These are phyloP conservation scores for Chalciporus sp. DNA, from an alignment of 1,284 basidiomycete genomes.

Conservation along the genomic window DNA sequence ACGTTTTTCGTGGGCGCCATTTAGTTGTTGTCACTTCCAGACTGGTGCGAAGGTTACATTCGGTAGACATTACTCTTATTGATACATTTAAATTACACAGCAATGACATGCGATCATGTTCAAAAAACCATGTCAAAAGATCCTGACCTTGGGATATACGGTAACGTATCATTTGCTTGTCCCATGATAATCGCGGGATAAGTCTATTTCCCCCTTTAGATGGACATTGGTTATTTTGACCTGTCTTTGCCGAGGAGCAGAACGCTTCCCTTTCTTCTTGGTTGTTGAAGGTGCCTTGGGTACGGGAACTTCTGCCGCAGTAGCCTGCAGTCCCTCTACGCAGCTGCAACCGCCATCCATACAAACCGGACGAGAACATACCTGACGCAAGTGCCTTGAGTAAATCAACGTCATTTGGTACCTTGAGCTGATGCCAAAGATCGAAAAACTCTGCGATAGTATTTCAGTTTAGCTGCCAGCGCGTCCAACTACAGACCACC, in stretches of 20 bases:
- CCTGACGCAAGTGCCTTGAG: slow-evolving; percentile 73
- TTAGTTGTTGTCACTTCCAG: neutral
- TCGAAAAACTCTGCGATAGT: slow-evolving; percentile 73
- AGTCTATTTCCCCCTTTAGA: slow-evolving; percentile 80
- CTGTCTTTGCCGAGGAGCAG: slow-evolving; percentile 72
- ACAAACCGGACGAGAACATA: slow-evolving; percentile 29
- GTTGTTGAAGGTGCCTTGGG: slow-evolving; percentile 51
- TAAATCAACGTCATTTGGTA: slow-evolving; percentile 84
- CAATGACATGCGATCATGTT: neutral
- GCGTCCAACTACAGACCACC: slow-evolving; percentile 19
- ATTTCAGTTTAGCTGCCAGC: slow-evolving; percentile 5
- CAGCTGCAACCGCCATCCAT: slow-evolving; percentile 2
- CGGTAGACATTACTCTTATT: neutral
- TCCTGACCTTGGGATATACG: neutral
- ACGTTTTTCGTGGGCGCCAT: neutral
- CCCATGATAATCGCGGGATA: slow-evolving; percentile 69
- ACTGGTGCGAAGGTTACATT: neutral
- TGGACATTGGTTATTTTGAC: slow-evolving; percentile 88
- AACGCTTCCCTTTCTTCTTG: slow-evolving; percentile 85
- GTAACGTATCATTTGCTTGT: slow-evolving; percentile 18
- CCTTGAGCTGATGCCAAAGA: slow-evolving; percentile 82
- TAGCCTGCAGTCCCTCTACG: slow-evolving; percentile 76
- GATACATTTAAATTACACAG: neutral
- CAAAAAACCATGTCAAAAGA: neutral
- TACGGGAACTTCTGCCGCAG: slow-evolving; percentile 55